These are phyloP conservation scores for Medicago lupulina DNA, from an alignment of 306 rosid genomes.

Conservation along the genomic window DNA sequence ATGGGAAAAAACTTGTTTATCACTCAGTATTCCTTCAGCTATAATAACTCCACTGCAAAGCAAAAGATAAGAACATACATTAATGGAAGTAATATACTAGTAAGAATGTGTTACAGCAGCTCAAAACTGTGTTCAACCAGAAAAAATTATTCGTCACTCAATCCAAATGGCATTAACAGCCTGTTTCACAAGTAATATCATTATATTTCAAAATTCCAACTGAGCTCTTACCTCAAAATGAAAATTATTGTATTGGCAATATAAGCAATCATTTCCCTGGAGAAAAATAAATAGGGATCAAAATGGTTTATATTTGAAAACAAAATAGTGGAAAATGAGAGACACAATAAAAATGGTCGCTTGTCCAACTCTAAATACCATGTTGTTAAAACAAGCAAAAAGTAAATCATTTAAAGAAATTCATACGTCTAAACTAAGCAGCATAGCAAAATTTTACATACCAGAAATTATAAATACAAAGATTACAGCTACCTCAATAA, in stretches of 20 bases:
- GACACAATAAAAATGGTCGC: neutral
- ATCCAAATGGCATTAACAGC: constrained; percentile 19
- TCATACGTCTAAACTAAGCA: neutral
- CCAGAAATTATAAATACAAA: neutral
- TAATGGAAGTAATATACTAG: constrained; percentile 33
- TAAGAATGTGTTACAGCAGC: constrained; percentile 11
- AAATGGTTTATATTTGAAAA: constrained; percentile 15
- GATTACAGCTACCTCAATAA: too few species aligned
- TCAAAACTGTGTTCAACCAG: constrained; percentile 21
- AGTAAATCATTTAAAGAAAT: neutral
- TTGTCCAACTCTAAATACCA: neutral
- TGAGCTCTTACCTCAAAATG: constrained; percentile 76
- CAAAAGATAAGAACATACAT: constrained; percentile 1
- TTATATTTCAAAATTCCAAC: constrained; percentile 16
- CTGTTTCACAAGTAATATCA: constrained; percentile 33
- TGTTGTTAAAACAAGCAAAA: neutral
- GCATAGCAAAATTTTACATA: neutral
- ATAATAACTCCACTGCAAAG: constrained; percentile 86
- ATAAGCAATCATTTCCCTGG: constrained; percentile 98
- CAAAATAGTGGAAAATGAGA: neutral
- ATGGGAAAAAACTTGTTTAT: constrained; percentile 45
- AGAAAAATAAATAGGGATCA: constrained; percentile 40
- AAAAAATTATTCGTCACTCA: constrained; percentile 10
- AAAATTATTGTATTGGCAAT: constrained; percentile 91
- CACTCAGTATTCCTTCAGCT: constrained; percentile 73